A percentile compares a stretch with the other conserved stretches of the same genome.
Conservation (phyloP, 75 land plant species). For the Pinus taeda region DNA sequence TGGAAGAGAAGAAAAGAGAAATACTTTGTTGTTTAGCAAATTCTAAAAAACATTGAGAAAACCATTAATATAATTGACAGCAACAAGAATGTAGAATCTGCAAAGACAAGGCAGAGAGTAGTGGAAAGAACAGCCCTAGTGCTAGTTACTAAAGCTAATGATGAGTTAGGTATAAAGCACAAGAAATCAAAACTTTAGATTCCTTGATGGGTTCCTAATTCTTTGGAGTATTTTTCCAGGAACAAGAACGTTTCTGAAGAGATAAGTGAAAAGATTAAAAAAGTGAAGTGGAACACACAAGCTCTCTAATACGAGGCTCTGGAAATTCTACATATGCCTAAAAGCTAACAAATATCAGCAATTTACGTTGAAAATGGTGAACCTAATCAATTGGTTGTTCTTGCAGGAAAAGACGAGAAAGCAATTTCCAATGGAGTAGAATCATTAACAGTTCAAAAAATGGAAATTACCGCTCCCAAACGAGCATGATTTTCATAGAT, state of each 20-base stretch:
- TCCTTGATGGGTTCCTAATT: not conserved
- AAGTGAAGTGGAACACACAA: not conserved
- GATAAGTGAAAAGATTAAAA: not conserved
- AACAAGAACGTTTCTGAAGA: constrained; percentile 2
- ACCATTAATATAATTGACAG: no score
- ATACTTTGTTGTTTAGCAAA: not conserved
- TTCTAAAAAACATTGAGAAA: not conserved
- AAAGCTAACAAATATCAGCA: not conserved
- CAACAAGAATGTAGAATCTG: no score
- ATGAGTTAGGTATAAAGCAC: no score
- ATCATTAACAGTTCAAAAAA: not conserved
- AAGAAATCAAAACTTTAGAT: not conserved
- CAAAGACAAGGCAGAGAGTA: no score
- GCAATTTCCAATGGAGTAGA: not conserved
- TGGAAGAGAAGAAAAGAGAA: not conserved
- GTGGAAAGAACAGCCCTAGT: no score
- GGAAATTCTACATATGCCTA: not conserved
- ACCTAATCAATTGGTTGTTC: not conserved
- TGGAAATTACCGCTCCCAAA: not conserved
- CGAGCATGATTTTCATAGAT: not conserved
- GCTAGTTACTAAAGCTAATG: no score
- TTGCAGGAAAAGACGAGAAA: not conserved
- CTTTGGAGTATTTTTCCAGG: constrained; percentile 3
- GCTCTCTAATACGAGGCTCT: not conserved
- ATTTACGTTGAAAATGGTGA: not conserved